phyloP scores from a whole-genome alignment of 2,329 filamentous ascomycete genomes.

The Aspergillus bombycis region DNA sequence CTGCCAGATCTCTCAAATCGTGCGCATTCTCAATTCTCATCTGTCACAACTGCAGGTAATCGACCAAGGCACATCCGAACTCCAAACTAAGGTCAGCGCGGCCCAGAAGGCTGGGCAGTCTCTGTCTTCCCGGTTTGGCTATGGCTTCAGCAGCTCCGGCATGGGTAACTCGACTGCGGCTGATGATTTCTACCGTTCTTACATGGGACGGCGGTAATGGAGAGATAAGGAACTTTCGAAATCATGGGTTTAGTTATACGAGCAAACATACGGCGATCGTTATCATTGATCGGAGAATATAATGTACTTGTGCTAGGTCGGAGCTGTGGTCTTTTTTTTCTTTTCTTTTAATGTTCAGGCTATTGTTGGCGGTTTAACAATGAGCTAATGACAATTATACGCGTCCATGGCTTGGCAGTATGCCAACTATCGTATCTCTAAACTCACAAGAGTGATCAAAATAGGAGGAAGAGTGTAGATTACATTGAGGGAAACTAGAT shows the following conservation, averaged over 20 bases:
- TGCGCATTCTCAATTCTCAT: conserved; percentile 91
- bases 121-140: conserved; percentile 47
- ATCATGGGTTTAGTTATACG: conserved; percentile 1
- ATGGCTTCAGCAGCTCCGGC: conserved; percentile 38
- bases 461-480: conserved; percentile 5
- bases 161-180: conserved; percentile 55
- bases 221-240: background rate
- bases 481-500: conserved; percentile 19
- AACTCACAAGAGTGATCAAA: background rate
- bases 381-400: conserved; percentile 8
- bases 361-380: conserved; percentile 2
- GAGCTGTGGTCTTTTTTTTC: background rate
- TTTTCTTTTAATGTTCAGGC: background rate
- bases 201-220: conserved; percentile 69
- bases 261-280: conserved; percentile 6
- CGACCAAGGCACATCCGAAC: conserved; percentile 77
- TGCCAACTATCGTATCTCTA: background rate
- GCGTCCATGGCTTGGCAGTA: background rate
- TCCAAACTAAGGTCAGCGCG: conserved; percentile 79
- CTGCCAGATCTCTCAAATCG: conserved; percentile 83
- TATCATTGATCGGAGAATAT: conserved; percentile 5
- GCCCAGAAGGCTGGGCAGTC: conserved; percentile 77
- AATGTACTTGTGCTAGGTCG: conserved; percentile 11
- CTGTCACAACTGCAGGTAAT: conserved; percentile 91
- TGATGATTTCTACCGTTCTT: conserved; percentile 90